phyloP scores from a whole-genome alignment of 2,329 filamentous ascomycete species.

The Ceratocystis cacaofunesta region DNA sequence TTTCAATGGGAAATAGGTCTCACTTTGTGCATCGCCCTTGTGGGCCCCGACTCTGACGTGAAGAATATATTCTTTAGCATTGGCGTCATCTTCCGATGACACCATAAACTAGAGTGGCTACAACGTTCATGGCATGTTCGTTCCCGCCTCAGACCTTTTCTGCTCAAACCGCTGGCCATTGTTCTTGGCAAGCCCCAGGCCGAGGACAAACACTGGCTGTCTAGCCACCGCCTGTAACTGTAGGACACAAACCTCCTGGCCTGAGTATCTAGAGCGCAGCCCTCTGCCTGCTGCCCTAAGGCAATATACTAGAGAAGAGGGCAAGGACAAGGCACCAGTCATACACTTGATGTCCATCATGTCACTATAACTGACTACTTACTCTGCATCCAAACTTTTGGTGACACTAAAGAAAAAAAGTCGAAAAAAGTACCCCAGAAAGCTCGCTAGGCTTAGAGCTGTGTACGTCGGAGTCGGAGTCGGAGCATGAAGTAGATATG shows the following conservation, averaged over 20 bases:
- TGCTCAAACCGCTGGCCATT: conserved; percentile 32
- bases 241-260: conserved; percentile 39
- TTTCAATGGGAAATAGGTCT: conserved; percentile 30
- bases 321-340: neutral
- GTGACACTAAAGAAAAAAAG: conserved; percentile 41
- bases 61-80: conserved; percentile 49
- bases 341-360: conserved; percentile 32
- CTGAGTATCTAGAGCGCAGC: conserved; percentile 40
- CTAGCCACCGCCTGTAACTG: conserved; percentile 47
- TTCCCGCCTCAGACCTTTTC: conserved; percentile 40
- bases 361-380: conserved; percentile 57
- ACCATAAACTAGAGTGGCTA: conserved; percentile 52
- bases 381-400: conserved; percentile 47
- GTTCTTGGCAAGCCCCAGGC: conserved; percentile 33
- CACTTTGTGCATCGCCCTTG: conserved; percentile 23
- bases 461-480: conserved; percentile 15
- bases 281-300: conserved; percentile 22
- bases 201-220: conserved; percentile 43
- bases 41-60: conserved; percentile 28
- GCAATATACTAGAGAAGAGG: neutral
- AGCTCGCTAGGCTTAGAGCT: conserved; percentile 11
- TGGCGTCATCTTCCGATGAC: conserved; percentile 52
- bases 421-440: conserved; percentile 30
- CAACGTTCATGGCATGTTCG: conserved; percentile 37
- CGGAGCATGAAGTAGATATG: conserved; percentile 24